Conservation (phyloP, 148 eudicot genomes). For the Vaccinium macrocarpon region DNA sequence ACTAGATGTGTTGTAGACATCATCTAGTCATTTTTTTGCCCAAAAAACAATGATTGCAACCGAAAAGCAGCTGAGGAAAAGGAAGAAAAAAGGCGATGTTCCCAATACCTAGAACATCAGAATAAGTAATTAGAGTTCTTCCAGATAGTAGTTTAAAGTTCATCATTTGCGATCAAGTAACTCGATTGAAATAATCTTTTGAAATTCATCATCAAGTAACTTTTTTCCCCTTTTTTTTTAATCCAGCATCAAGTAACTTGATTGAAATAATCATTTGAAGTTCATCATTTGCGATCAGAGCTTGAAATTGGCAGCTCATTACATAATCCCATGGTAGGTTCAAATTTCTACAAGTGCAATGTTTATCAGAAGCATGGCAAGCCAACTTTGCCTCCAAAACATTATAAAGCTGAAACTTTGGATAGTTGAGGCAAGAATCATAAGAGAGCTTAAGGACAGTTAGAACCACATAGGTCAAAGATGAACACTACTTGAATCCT, state of each 20-base stretch:
- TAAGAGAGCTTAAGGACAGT: not conserved
- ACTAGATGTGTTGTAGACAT: not conserved
- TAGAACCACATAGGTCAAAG: not conserved
- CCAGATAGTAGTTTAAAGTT: not conserved
- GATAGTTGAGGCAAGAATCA: not conserved
- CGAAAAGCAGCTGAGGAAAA: not conserved
- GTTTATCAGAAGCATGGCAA: conserved; percentile 1
- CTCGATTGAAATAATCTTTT: too few species aligned
- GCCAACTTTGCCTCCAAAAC: not conserved
- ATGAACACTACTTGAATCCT: not conserved
- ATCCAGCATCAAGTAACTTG: not conserved
- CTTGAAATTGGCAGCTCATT: not conserved
- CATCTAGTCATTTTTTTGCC: not conserved
- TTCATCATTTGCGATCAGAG: not conserved
- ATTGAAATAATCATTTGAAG: not conserved
- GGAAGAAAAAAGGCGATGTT: not conserved
- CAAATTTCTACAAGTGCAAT: not conserved
- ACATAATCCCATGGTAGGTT: not conserved
- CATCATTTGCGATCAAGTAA: too few species aligned
- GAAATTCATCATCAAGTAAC: too few species aligned
- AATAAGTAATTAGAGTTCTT: not conserved
- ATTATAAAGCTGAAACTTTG: not conserved
- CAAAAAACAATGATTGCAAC: not conserved
- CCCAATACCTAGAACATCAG: not conserved
- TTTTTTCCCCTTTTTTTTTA: too few species aligned